Conservation (phyloP, 805 yeast species). For the Tetrapisispora phaffii region DNA sequence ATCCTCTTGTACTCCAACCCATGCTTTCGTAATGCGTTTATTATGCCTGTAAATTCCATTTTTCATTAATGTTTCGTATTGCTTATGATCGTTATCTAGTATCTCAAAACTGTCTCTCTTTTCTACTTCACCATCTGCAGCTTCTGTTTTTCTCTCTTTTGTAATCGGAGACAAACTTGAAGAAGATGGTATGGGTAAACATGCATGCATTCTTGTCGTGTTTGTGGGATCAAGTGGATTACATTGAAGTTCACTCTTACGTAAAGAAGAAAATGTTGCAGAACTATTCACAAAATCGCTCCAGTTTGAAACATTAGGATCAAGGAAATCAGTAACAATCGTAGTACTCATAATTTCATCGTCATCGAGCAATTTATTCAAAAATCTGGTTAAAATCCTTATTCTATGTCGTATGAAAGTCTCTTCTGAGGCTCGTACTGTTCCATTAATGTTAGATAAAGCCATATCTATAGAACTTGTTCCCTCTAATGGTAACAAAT, state of each 20-base stretch:
- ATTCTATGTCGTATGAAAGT: constrained; percentile 30
- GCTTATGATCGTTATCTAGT: constrained; percentile 25
- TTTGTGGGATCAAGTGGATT: constrained; percentile 30
- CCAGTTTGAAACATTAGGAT: constrained; percentile 28
- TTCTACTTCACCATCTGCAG: not conserved
- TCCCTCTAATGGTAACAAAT: constrained; percentile 23
- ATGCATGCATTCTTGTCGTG: constrained; percentile 27
- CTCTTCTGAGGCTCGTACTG: constrained; percentile 25
- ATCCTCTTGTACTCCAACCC: constrained; percentile 17
- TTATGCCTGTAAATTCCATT: constrained; percentile 24
- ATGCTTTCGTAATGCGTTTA: constrained; percentile 20
- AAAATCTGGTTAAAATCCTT: constrained; percentile 26
- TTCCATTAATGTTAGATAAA: constrained; percentile 24
- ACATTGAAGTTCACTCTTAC: constrained; percentile 26
- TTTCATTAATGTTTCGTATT: constrained; percentile 19
- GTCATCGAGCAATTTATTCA: constrained; percentile 22
- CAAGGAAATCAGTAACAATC: constrained; percentile 26
- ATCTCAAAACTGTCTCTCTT: constrained; percentile 16
- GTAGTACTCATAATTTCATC: constrained; percentile 25
- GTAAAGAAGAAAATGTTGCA: constrained; percentile 26
- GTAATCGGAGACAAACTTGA: constrained; percentile 2
- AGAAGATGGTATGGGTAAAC: constrained; percentile 24
- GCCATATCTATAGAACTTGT: constrained; percentile 25
- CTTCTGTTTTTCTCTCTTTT: not conserved
- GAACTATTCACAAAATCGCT: constrained; percentile 27